Evolutionary conservation across 768 basidiomycete species (phyloP).

Genomic region (Rickenella mellea): DNA sequence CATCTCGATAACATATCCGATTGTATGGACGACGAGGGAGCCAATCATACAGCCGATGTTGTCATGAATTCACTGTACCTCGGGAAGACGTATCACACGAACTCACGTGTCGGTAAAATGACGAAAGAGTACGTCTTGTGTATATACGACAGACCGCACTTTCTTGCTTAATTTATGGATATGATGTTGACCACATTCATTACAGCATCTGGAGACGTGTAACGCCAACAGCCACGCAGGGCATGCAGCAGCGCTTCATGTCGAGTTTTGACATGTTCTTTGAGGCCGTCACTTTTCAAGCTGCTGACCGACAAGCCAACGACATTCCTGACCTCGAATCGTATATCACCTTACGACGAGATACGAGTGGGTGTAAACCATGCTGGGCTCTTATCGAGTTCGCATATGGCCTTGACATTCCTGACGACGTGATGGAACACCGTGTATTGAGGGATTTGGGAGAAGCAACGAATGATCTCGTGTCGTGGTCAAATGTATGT

Average conservation of each 20-base stretch:
- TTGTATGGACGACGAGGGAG: constrained; percentile 61
- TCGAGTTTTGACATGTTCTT: constrained; percentile 77
- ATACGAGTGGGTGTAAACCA: constrained; percentile 69
- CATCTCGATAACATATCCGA: constrained; percentile 75
- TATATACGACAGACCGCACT: constrained; percentile 2
- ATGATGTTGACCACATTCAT: not conserved
- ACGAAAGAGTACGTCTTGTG: constrained; percentile 54
- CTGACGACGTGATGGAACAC: constrained; percentile 75
- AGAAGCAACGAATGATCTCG: constrained; percentile 72
- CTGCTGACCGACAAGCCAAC: constrained; percentile 49
- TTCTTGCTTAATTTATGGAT: not conserved
- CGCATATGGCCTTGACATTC: constrained; percentile 67
- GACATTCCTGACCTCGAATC: constrained; percentile 71
- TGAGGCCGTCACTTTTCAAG: constrained; percentile 68
- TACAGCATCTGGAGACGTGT: constrained; percentile 64
- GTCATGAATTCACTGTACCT: constrained; percentile 61
- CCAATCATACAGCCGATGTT: constrained; percentile 45
- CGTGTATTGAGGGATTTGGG: constrained; percentile 56
- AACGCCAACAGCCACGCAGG: constrained; percentile 48
- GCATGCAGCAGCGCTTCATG: constrained; percentile 64
- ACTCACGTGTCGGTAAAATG: constrained; percentile 59
- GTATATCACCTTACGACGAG: constrained; percentile 68
- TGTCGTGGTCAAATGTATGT: constrained; percentile 76
- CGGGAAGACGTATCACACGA: constrained; percentile 49
- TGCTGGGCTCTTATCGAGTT: constrained; percentile 80